These are phyloP conservation scores for Lachnellula willkommii DNA, from an alignment of 2,329 filamentous ascomycete species.

Conservation along the genomic window DNA sequence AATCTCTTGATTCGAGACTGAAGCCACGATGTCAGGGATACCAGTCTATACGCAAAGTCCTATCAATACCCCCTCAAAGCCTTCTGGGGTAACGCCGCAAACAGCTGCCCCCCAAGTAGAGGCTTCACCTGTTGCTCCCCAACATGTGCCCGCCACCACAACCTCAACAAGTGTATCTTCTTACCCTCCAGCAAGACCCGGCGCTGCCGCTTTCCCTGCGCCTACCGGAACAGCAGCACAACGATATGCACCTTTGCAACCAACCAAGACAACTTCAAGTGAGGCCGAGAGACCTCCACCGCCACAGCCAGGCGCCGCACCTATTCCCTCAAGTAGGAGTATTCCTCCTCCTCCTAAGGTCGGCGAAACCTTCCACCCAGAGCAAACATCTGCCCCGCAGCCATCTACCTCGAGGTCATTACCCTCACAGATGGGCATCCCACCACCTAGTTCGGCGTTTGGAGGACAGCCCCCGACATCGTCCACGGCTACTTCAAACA, in stretches of 20 bases:
- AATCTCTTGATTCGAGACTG: background rate
- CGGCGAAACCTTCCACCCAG: constrained; percentile 40
- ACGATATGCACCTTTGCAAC: constrained; percentile 34
- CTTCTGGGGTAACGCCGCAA: constrained; percentile 44
- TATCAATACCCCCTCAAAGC: constrained; percentile 49
- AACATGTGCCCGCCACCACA: constrained; percentile 27
- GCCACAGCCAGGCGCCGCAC: constrained; percentile 54
- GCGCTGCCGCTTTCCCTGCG: constrained; percentile 45
- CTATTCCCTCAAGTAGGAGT: constrained; percentile 36
- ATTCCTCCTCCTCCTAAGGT: constrained; percentile 49
- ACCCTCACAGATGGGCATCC: constrained; percentile 48
- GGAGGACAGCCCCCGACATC: constrained; percentile 42
- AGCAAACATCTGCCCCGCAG: constrained; percentile 31
- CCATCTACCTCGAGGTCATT: constrained; percentile 29
- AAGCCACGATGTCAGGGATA: constrained; percentile 52
- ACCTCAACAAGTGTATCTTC: constrained; percentile 27
- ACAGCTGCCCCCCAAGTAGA: constrained; percentile 32
- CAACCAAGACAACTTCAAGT: constrained; percentile 40
- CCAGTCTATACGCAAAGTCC: constrained; percentile 55
- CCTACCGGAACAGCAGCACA: constrained; percentile 30
- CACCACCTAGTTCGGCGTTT: constrained; percentile 40
- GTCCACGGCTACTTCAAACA: constrained; percentile 37
- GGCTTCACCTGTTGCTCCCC: constrained; percentile 17
- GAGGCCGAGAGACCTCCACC: constrained; percentile 41
- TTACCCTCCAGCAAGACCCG: constrained; percentile 42